Conservation (phyloP, 192 early-diverging fungal genomes). For the Coemansia asiatica region DNA sequence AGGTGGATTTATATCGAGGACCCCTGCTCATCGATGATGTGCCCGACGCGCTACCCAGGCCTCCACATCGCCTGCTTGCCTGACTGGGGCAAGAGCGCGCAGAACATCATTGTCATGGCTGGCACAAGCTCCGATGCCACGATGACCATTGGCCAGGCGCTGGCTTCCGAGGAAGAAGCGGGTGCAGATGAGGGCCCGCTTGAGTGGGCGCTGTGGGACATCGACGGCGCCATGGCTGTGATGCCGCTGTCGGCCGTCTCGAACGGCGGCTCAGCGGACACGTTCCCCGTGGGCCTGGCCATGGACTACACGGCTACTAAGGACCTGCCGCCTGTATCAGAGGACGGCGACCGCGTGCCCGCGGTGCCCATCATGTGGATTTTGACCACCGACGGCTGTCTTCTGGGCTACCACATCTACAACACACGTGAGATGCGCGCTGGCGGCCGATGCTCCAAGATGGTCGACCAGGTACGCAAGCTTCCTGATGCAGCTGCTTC, state of each 20-base stretch:
- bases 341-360: slow-evolving; percentile 53
- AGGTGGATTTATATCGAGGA: slow-evolving; percentile 60
- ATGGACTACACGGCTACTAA: slow-evolving; percentile 71
- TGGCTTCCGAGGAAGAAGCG: slow-evolving; percentile 7
- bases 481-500: slow-evolving; percentile 13
- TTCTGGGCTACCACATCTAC: slow-evolving; percentile 68
- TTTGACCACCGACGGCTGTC: slow-evolving; percentile 63
- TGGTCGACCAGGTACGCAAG: slow-evolving; percentile 28
- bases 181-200: slow-evolving; percentile 33
- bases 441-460: slow-evolving; percentile 42
- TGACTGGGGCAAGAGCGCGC: slow-evolving; percentile 56
- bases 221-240: slow-evolving; percentile 59
- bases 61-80: slow-evolving; percentile 63
- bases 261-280: slow-evolving; percentile 56
- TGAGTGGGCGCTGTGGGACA: slow-evolving; percentile 68
- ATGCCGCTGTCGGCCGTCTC: slow-evolving; percentile 61
- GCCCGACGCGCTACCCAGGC: slow-evolving; percentile 54
- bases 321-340: slow-evolving; percentile 54
- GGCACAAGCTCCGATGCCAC: slow-evolving; percentile 38
- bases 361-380: slow-evolving; percentile 74
- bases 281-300: slow-evolving; percentile 68
- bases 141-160: slow-evolving; percentile 42
- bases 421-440: slow-evolving; percentile 57
- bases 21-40: slow-evolving; percentile 58
- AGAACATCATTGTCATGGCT: slow-evolving; percentile 38